Evolutionary conservation across 129 eudicot species (phyloP), one percentile per base, ranked within the genome.

Genomic region (Flaveria sonorensis): DNA sequence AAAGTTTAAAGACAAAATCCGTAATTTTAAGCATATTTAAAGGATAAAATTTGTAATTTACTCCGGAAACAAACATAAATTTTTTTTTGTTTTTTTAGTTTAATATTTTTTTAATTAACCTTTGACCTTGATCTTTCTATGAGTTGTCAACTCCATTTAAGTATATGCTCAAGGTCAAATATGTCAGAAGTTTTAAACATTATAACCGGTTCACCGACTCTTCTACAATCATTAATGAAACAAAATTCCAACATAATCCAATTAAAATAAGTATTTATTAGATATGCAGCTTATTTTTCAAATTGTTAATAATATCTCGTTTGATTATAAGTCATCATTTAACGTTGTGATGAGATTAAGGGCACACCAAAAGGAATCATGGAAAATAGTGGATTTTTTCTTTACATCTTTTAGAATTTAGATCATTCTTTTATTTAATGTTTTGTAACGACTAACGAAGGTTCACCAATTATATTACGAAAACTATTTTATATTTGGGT

Each of bases 91-190:
- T 30, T 43, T 15, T 19, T 43, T 30, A 68, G 10, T 28, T 28
- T 28, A 28, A 28, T 28, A 28, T 11, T 21, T 26, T 26, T 3
- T 11, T 26, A 69, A 20, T 69, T 69, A 12, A 30, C 18, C 72
- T 19, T 43, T 20, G 55, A 20, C 32, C 73, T 68, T 68, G 51
- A 24, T 21, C 36, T 68, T 21, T 15, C 59, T 21, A 46, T 69
- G 42, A 69, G 59, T 69, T 72, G 50, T 72, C 50, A 32, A 72
- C 50, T n/a, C 19, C 51, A 53, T 72, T 72, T 72, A 52, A 28
- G 51, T 13, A 72, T 47, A 71, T 36, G 47, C 42, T 36, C 32
- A 36, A 36, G 62, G 51, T 72, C 28, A 53, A 52, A 32, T 32
- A 5, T 53, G 51, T n/a, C 18, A 71, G 48, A 48, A 32, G 19